Conservation (phyloP, 768 basidiomycete genomes). For the Tylopilus sp. region DNA sequence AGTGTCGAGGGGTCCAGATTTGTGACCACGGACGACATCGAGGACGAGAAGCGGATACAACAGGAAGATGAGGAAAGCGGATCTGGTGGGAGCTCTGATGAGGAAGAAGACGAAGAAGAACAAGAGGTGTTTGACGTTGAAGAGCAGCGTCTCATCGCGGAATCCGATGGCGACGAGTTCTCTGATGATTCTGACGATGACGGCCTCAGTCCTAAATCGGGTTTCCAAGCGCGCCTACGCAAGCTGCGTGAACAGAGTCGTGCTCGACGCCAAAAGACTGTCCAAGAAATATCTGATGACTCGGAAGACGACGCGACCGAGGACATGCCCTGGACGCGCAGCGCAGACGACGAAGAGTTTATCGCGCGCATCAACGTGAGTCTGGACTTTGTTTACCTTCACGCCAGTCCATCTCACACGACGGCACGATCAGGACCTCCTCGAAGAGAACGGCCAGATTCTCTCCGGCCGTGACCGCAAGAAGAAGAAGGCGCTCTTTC, state of each 20-base stretch:
- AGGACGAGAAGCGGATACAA: slow-evolving; percentile 47
- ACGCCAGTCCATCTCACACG: neutral
- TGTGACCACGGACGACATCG: slow-evolving; percentile 66
- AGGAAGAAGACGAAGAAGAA: slow-evolving; percentile 37
- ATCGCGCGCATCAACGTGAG: slow-evolving; percentile 54
- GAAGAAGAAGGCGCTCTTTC: slow-evolving; percentile 54
- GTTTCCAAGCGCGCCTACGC: slow-evolving; percentile 37
- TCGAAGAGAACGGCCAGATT: slow-evolving; percentile 58
- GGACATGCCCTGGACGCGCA: slow-evolving; percentile 33
- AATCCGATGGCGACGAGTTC: slow-evolving; percentile 22
- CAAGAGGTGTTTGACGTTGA: slow-evolving; percentile 43
- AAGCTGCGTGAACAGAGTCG: slow-evolving; percentile 28
- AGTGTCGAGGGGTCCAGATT: slow-evolving; percentile 43
- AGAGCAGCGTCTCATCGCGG: slow-evolving; percentile 43
- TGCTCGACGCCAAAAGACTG: slow-evolving; percentile 9
- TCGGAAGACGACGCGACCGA: slow-evolving; percentile 28
- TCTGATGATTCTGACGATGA: slow-evolving; percentile 34
- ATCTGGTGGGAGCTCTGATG: slow-evolving; percentile 21
- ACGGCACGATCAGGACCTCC: slow-evolving; percentile 42
- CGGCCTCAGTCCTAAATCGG: slow-evolving; percentile 29
- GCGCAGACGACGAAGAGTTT: slow-evolving; percentile 57
- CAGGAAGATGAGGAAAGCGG: slow-evolving; percentile 47
- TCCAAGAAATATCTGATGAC: slow-evolving; percentile 12
- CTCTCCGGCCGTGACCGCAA: slow-evolving; percentile 44
- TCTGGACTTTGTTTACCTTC: neutral